Evolutionary conservation across 129 eudicot genomes (phyloP), one percentile per base, ranked within the genome.

Genomic region (Mikania micrantha): DNA sequence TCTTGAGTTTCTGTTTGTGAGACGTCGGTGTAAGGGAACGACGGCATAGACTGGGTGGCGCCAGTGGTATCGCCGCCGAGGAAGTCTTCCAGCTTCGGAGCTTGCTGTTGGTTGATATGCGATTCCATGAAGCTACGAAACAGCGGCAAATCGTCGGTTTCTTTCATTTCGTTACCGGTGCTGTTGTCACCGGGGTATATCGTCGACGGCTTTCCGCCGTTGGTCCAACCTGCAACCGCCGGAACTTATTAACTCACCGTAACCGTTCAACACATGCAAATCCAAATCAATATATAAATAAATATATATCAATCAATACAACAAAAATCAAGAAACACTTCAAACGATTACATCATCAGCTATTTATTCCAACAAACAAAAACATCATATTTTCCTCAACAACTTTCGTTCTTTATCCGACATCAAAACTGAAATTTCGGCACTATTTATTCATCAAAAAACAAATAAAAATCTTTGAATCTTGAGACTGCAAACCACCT

Each of bases 71-170:
- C 93, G 52, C 84, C 86, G 62, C 87, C 96, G 49, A 88, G 80
- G 24, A 93, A 93, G 64, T 93, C 98, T 63, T 93, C 98, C 5
- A 93, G 88, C 66, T 93, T 93, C 0, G 98, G 98, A 44, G 90
- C 79, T 44, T 79, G 80, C 52, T 60, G 88, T 35, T 82, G 91
- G 74, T 74, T 22, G 34, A 78, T 81, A 29, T 77, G 74, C 1
- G 88, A 70, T 8, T 80, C 85, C 67, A 84, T 74, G 79, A 81
- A 83, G 29, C 79, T 56, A 2, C 75, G 59, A 74, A 63, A 80
- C 47, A 74, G 74, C 40, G 77, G 72, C 1, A 80, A 78, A 35
- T 80, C 85, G 19, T 16, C 80, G 0, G 64, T 39, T 48, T 72
- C 70, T 63, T 69, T 75, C 9, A 61, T 74, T 20, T 50, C 64